Conservation (phyloP, 2,329 filamentous ascomycete genomes). For the Zalaria obscura region DNA sequence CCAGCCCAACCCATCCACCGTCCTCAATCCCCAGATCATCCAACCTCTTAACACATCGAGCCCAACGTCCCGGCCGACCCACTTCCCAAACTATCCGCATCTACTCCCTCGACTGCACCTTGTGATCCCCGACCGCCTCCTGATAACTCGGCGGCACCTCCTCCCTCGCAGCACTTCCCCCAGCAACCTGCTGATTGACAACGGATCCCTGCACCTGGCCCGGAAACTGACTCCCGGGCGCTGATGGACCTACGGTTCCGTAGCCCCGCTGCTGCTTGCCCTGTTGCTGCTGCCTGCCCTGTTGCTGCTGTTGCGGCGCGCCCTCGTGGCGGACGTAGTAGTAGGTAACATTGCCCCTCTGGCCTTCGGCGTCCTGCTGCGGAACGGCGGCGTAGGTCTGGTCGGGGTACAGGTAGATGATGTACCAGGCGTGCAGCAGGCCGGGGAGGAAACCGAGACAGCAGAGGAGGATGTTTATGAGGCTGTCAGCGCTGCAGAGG, state of each 20-base stretch:
- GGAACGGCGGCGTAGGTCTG: slow-evolving; percentile 48
- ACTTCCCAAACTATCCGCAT: not conserved
- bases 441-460: slow-evolving; percentile 51
- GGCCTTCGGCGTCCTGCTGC: slow-evolving; percentile 41
- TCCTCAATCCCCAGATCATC: too few species aligned
- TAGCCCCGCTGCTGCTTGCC: slow-evolving; percentile 16
- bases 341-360: slow-evolving; percentile 49
- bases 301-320: slow-evolving; percentile 11
- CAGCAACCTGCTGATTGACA: slow-evolving; percentile 24
- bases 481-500: slow-evolving; percentile 77
- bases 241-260: slow-evolving; percentile 22
- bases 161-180: slow-evolving; percentile 20
- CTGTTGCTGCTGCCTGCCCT: slow-evolving; percentile 3
- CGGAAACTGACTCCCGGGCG: slow-evolving; percentile 24
- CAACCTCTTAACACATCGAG: too few species aligned
- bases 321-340: slow-evolving; percentile 44
- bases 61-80: not conserved
- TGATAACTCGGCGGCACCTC: slow-evolving; percentile 70
- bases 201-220: slow-evolving; percentile 10
- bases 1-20: too few species aligned
- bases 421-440: slow-evolving; percentile 93
- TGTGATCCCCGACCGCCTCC: slow-evolving; percentile 83
- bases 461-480: slow-evolving; percentile 92
- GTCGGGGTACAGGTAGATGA: slow-evolving; percentile 83
- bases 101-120: slow-evolving; percentile 59